Evolutionary conservation across 2,329 filamentous ascomycete genomes (phyloP), one percentile per base, ranked within the genome.

Genomic region (Ascochyta clinopodiicola): DNA sequence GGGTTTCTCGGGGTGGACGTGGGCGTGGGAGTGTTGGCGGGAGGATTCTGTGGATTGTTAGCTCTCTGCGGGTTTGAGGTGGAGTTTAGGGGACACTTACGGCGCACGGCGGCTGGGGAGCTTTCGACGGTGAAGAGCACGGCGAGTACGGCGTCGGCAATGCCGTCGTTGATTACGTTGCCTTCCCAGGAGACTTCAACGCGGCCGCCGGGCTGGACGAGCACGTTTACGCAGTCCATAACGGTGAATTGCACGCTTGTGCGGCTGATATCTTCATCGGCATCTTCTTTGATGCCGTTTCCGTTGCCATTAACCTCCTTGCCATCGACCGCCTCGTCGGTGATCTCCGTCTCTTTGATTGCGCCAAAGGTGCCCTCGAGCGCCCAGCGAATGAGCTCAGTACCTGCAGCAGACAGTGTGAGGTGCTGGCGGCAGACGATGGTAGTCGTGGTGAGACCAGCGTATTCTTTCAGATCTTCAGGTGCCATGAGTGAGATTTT

Each of bases 401-500:
- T 85, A 47, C 93, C 93, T 1, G 94, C 95, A 3, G 93, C 92
- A 63, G 87, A 92, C 9, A 99, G 84, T 0, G 87, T 94, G 57
- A 99, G 84, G 56, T 92, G 89, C 75, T 99, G 94, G 67, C 92
- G 92, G 81, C 95, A 99, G 15, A 88, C 86, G 54, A 99, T 94
- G 1, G 91, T 96, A 0, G 95, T 98, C 0, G 95, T 98, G 2
- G 92, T 97, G 27, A 99, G 80, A n/a, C 95, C 95, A 0, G 95
- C 95, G 73, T 96, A 99, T 76, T 99, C 95, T 57, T 92, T 88
- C 31, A 99, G 82, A 72, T 99, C 95, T 67, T 98, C 95, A 0
- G 95, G 93, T 0, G 93, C 93, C 94, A 99, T 98, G 31, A 99
- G 82, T 0, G 91, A 96, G 71, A 99, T 86, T 75, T 98, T 96